Evolutionary conservation across 306 rosid species (phyloP).

Genomic region (Alnus rubra): DNA sequence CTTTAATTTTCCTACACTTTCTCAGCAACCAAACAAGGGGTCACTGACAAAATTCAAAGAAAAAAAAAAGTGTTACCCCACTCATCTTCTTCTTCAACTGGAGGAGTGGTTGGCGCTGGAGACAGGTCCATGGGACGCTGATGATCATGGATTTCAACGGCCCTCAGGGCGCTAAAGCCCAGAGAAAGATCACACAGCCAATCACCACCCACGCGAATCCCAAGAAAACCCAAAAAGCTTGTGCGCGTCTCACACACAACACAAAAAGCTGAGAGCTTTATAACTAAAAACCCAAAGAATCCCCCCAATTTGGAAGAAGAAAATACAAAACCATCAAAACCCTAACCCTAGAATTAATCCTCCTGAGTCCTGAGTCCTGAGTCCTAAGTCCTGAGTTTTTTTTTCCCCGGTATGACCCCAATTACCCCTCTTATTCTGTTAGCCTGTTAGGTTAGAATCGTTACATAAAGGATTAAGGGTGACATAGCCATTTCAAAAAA

Average conservation of each 20-base stretch:
- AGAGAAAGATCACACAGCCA: constrained; percentile 14
- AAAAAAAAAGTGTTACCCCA: constrained; percentile 63
- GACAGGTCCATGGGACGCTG: constrained; percentile 77
- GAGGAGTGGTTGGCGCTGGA: constrained; percentile 50
- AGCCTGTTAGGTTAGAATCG: not conserved
- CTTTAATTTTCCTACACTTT: not conserved
- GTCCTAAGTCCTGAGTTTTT: too few relatives aligned
- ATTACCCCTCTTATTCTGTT: constrained; percentile 25
- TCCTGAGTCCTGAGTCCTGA: not conserved
- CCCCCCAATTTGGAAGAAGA: constrained; percentile 6
- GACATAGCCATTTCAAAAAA: not conserved
- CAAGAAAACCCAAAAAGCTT: not conserved
- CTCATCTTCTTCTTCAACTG: constrained; percentile 67
- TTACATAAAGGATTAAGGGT: not conserved
- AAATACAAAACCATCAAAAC: not conserved
- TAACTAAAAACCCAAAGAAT: not conserved
- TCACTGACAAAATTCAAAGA: not conserved
- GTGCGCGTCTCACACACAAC: not conserved
- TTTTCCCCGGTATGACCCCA: not conserved
- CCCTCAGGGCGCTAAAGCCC: constrained; percentile 76
- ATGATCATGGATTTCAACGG: constrained; percentile 77
- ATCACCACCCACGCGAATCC: not conserved
- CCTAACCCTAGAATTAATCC: constrained; percentile 8
- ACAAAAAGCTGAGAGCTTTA: not conserved
- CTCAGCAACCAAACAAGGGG: constrained; percentile 5